Evolutionary conservation across 495 filamentous ascomycete species (phyloP).

Genomic region (Penicillium manginii): DNA sequence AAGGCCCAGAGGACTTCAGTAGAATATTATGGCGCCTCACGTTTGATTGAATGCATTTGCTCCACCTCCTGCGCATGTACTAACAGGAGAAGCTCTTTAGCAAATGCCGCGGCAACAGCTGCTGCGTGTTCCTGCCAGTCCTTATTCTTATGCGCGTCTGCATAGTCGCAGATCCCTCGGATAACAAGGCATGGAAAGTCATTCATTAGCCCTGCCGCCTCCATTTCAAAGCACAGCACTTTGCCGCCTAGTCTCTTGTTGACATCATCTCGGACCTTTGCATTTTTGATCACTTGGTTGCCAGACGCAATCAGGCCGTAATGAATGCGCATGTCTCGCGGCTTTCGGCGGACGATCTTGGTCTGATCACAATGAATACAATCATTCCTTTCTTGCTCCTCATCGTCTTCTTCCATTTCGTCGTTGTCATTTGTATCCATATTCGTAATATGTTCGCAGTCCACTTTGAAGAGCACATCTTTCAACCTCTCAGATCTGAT

Average conservation of each 20-base stretch:
- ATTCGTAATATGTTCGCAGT: not conserved
- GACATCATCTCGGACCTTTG: not conserved
- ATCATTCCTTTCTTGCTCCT: too few relatives aligned
- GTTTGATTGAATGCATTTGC: not conserved
- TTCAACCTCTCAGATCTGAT: not conserved
- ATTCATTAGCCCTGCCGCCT: constrained; percentile 10
- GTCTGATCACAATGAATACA: not conserved
- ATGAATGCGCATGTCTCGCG: constrained; percentile 1
- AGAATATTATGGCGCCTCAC: not conserved
- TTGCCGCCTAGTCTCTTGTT: not conserved
- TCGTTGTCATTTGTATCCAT: not conserved
- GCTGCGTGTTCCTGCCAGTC: constrained; percentile 33
- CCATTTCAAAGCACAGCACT: constrained; percentile 12
- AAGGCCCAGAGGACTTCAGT: too few relatives aligned
- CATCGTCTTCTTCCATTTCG: not conserved
- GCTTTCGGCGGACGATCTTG: not conserved
- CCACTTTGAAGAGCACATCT: not conserved
- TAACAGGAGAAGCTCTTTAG: not conserved
- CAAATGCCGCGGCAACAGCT: constrained; percentile 21
- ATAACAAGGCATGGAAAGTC: constrained; percentile 14
- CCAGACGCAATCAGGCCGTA: constrained; percentile 8
- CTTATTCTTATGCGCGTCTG: constrained; percentile 33
- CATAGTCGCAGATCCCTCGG: constrained; percentile 32
- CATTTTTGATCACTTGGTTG: constrained; percentile 7
- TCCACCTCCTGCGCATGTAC: not conserved